Base-by-base conservation (phyloP, 2,329 filamentous ascomycete species). In the Neopestalotiopsis clavispora region DNA sequence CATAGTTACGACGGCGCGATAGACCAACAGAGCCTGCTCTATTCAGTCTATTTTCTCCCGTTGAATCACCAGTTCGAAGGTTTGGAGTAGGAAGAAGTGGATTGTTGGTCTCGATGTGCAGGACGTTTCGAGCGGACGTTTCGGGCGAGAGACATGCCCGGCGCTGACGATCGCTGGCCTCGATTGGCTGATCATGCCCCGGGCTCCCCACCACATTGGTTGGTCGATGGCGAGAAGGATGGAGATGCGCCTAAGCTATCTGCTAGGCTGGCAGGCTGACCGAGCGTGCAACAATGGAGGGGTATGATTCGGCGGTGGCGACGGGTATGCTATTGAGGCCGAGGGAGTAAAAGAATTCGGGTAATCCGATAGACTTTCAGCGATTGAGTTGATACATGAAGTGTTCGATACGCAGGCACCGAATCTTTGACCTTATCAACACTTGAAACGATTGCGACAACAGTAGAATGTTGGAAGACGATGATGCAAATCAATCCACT, bases 21-120 rank as follows among this genome's bases (percentile, higher is more conserved):
- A 52, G 59, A 62, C 59, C 30, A 65, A 45, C 38, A 60, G 57
- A 65, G 38, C 62, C 62, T 45, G 62, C 62, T 38, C 59, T 62
- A 10, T 20, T 38, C 34, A 38, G 30, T 65, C 62, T 49, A 32
- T 40, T 52, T 60, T 28, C 32, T 34, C 1, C 14, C 52, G 62
- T 45, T 30, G 40, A 49, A 28, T 28, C 38, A n/a, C 28, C 62
- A 52, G 40, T 7, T n/a, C 13, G 20, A n/a, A 65, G 30, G 59
- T 12, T 23, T 65, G 12, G 4, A 45, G 52, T 12, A 28, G 64
- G 30, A 62, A 20, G 59, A 17, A 38, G 32, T n/a, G 30, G 28
- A 14, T 6, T 14, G 23, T 20, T n/a, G 30, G 28, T 62, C 17
- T 34, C 40, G 61, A 49, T 2, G 23, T 30, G 20, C 61, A 64